Conservation (phyloP, 176 grass and related monocot species). For the Melocanna baccifera region DNA sequence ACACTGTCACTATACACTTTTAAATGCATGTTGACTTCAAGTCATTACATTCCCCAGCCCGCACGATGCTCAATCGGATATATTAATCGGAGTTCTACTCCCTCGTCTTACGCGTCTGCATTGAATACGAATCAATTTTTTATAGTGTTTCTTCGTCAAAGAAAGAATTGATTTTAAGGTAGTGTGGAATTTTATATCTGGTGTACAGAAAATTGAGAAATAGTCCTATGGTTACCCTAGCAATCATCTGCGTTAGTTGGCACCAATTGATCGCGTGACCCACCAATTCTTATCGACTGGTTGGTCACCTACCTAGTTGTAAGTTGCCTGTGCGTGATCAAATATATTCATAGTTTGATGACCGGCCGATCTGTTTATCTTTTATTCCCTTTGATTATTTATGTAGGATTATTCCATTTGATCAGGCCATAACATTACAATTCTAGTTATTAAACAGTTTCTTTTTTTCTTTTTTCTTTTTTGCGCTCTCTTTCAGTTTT, state of each 20-base stretch:
- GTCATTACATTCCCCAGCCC: neutral
- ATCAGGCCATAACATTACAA: no score
- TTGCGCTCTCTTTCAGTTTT: no score
- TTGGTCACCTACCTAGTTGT: neutral
- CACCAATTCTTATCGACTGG: neutral
- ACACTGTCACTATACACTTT: neutral
- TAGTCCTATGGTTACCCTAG: neutral
- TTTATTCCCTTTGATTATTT: no score
- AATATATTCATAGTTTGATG: neutral
- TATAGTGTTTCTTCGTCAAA: neutral
- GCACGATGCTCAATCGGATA: neutral
- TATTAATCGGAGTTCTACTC: neutral
- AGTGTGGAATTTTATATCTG: neutral
- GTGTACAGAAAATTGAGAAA: neutral
- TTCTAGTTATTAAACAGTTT: no score
- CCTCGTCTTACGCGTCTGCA: neutral
- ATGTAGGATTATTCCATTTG: no score
- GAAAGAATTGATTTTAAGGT: neutral
- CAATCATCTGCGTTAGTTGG: neutral
- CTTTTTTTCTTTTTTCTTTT: no score
- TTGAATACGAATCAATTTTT: neutral
- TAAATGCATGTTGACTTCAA: neutral
- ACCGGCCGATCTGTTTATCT: no score
- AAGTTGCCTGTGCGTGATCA: neutral
- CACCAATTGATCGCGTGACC: neutral